These are phyloP conservation scores for Alternaria postmessia DNA, from an alignment of 2,329 filamentous ascomycete species.

Conservation along the genomic window DNA sequence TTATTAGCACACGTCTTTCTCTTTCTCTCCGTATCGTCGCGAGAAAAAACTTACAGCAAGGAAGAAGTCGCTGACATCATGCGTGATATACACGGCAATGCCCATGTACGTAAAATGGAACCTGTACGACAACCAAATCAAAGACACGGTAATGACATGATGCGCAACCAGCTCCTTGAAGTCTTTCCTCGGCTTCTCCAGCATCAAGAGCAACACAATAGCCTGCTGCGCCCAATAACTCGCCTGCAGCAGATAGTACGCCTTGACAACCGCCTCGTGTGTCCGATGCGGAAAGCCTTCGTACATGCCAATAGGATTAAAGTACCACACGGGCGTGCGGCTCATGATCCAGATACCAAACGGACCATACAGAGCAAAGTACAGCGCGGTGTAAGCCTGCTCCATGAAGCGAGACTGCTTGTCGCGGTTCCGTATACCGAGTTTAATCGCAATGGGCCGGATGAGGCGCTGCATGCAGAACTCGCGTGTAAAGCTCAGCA, in stretches of 20 bases:
- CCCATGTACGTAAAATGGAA: constrained; percentile 98
- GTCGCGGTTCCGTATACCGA: constrained; percentile 72
- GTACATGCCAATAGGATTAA: constrained; percentile 91
- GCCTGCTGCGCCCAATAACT: constrained; percentile 96
- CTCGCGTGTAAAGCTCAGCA: constrained; percentile 92
- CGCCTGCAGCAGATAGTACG: constrained; percentile 94
- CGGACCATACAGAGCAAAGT: constrained; percentile 84
- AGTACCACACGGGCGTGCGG: constrained; percentile 92
- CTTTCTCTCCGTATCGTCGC: too few relatives aligned
- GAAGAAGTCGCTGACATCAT: constrained; percentile 96
- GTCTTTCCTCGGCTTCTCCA: constrained; percentile 94
- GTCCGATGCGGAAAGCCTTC: constrained; percentile 84
- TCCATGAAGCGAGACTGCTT: constrained; percentile 96
- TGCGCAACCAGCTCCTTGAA: constrained; percentile 93
- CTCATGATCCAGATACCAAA: constrained; percentile 91
- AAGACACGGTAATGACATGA: constrained; percentile 84
- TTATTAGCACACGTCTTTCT: neutral
- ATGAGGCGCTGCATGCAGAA: constrained; percentile 94
- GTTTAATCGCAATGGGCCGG: constrained; percentile 74
- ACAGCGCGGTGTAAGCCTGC: constrained; percentile 91
- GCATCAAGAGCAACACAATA: constrained; percentile 82
- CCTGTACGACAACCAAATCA: constrained; percentile 88
- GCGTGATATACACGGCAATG: constrained; percentile 90
- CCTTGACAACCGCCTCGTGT: constrained; percentile 85
- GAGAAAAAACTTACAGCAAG: constrained; percentile 72